Base-by-base conservation (phyloP, 2,329 filamentous ascomycete genomes). In the Claviceps digitariae region DNA sequence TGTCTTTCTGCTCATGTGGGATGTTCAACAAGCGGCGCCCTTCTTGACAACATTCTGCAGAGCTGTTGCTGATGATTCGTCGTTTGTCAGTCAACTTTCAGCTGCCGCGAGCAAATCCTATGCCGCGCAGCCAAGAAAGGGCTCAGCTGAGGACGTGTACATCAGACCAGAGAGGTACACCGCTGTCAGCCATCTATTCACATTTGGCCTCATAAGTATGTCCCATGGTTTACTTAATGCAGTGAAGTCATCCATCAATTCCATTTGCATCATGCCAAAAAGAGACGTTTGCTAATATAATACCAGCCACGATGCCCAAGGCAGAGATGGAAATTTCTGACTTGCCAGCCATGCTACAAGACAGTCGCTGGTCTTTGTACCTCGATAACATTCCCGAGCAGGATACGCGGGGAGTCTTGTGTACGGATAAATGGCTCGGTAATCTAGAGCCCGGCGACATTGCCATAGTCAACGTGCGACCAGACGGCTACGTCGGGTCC, bases 401-500 rank as follows among this genome's bases (percentile, higher is more conserved):
- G 54, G 75, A 81, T 52, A 77, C 74, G 2, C 71, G 73, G 25
- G 72, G 73, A 41, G 62, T 69, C 40, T 65, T 73, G 34, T 85
- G 81, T 65, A 85, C 79, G 10, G 76, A 82, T 60, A 87, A 86
- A 65, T 89, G 84, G 84, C 70, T 86, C 7, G 82, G 81, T 43
- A 74, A 72, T 47, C 68, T 87, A 3, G 70, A 68, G 0, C 70
- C 72, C 1, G 71, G 74, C 10, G 77, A 84, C 58, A 76, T 84
- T 6, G 81, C 78, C 4, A 76, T 88, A 43, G 72, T 84, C 43
- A 83, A 84, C 59, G 81, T 89, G 1, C 74, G 85, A 5, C 85
- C 85, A 0, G 85, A 89, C 65, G 84, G 85, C 12, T 89, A 88
- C 63, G 79, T 88, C 4, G 85, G 84, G 1, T 80, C 75, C n/a